A percentile compares a stretch with the other conserved stretches of the same genome.
Evolutionary conservation across 2,329 filamentous ascomycete species (phyloP).

Genomic region (Cladosporium velox): DNA sequence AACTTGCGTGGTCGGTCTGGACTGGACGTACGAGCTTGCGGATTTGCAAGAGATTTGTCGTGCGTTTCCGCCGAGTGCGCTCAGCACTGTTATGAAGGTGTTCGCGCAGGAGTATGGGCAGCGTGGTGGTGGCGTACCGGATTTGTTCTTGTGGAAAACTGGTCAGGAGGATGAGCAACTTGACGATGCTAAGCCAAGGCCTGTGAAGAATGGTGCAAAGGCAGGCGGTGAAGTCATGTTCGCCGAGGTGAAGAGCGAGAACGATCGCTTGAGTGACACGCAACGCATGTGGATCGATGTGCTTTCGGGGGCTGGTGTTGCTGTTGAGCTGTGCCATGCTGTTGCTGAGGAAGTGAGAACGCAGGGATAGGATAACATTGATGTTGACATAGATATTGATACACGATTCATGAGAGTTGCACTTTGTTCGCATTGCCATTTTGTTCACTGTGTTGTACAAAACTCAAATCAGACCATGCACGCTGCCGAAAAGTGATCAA

Average conservation of each 20-base stretch:
- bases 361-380: neutral
- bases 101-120: constrained; percentile 93
- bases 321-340: constrained; percentile 76
- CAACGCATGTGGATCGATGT: constrained; percentile 98
- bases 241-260: constrained; percentile 59
- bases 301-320: constrained; percentile 77
- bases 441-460: neutral
- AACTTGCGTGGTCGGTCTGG: constrained; percentile 86
- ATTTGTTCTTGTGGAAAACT: constrained; percentile 82
- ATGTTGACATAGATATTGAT: neutral
- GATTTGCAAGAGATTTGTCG: constrained; percentile 77
- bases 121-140: constrained; percentile 83
- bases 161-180: constrained; percentile 26
- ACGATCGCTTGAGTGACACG: constrained; percentile 92
- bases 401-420: neutral
- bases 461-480: neutral
- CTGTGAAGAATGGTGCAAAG: neutral
- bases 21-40: constrained; percentile 81
- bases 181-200: constrained; percentile 24
- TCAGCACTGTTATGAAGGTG: constrained; percentile 86
- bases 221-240: constrained; percentile 40
- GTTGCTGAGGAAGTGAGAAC: constrained; percentile 57
- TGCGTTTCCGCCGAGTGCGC: constrained; percentile 77
- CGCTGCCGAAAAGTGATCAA: neutral
- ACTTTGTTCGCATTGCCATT: neutral